Evolutionary conservation across 1,284 basidiomycete species (phyloP), one percentile per base, ranked within the genome.

Genomic region (Sporisorium sorghi): DNA sequence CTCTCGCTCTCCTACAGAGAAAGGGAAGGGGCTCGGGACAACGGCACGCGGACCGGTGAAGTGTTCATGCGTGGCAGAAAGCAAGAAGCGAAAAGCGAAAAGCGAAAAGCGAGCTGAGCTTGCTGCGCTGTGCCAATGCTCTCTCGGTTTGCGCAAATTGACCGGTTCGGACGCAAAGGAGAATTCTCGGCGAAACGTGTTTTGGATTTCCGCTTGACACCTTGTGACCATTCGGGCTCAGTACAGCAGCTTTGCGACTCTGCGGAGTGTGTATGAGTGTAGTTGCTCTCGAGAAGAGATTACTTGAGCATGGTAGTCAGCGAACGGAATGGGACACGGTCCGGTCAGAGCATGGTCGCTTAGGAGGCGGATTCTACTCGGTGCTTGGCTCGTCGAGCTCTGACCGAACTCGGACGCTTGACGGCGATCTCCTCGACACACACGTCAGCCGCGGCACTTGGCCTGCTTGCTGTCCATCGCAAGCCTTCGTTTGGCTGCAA

Each of bases 331-430:
- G 26, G 26, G 26, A 12, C 30, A 28, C 47, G 53, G 54, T 56
- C 58, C 65, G 57, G 58, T 24, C 11, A 26, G 40, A 33, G 7
- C 24, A 12, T n/a, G 26, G 30, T 33, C 12, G 30, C 12, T 17
- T 21, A 5, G 12, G 14, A 23, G 12, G 8, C 24, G 24, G 26
- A 42, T 19, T 15, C 14, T 19, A 19, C 11, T 68, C 54, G 65
- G 65, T n/a, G 65, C 58, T 43, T 53, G 30, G 8, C 8, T 39
- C 26, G 28, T 42, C 37, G 26, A 58, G 9, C 24, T 50, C 42
- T 62, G 51, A 11, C 66, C 66, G 66, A 58, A 49, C 19, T 55
- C 66, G 66, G 66, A 69, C 7, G 44, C 23, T 46, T 5, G 46
- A 52, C 66, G 55, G 59, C 66, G 48, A 47, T 53, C 39, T 59